Evolutionary conservation across 2,329 filamentous ascomycete species (phyloP).

Genomic region (Aspergillus quadricinctus): DNA sequence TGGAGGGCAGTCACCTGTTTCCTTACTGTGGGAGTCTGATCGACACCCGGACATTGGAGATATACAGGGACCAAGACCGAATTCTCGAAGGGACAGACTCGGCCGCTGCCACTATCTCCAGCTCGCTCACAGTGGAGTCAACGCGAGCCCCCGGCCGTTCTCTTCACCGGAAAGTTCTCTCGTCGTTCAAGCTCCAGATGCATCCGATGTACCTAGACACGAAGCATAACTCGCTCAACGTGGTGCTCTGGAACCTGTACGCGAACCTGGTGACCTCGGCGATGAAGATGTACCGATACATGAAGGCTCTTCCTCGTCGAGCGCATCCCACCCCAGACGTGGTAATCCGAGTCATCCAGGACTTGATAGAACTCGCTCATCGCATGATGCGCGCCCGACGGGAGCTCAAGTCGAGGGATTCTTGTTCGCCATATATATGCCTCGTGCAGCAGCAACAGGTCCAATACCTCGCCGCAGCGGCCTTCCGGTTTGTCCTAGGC

Average conservation of each 20-base stretch:
- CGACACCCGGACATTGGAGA: conserved; percentile 67
- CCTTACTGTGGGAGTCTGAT: conserved; percentile 86
- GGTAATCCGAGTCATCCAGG: conserved; percentile 62
- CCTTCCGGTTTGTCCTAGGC: conserved; percentile 64
- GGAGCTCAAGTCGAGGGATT: conserved; percentile 9
- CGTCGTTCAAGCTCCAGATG: conserved; percentile 75
- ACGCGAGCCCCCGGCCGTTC: conserved; percentile 67
- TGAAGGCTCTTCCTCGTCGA: conserved; percentile 52
- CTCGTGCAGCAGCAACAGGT: conserved; percentile 58
- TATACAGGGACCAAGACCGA: conserved; percentile 64
- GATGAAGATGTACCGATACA: conserved; percentile 64
- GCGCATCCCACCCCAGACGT: conserved; percentile 54
- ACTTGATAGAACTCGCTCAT: conserved; percentile 61
- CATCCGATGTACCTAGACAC: conserved; percentile 55
- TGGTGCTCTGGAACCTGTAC: conserved; percentile 70
- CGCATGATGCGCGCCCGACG: conserved; percentile 58
- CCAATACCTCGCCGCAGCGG: conserved; percentile 61
- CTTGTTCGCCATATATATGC: conserved; percentile 46
- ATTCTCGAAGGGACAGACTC: conserved; percentile 40
- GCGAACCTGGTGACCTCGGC: conserved; percentile 73
- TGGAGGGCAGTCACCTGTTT: conserved; percentile 53
- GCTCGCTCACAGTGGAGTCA: conserved; percentile 76
- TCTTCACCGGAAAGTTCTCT: conserved; percentile 74
- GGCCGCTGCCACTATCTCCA: conserved; percentile 56
- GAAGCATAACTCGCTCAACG: conserved; percentile 64